Conservation (phyloP, 2,329 filamentous ascomycete species). For the Coniochaeta sp. region DNA sequence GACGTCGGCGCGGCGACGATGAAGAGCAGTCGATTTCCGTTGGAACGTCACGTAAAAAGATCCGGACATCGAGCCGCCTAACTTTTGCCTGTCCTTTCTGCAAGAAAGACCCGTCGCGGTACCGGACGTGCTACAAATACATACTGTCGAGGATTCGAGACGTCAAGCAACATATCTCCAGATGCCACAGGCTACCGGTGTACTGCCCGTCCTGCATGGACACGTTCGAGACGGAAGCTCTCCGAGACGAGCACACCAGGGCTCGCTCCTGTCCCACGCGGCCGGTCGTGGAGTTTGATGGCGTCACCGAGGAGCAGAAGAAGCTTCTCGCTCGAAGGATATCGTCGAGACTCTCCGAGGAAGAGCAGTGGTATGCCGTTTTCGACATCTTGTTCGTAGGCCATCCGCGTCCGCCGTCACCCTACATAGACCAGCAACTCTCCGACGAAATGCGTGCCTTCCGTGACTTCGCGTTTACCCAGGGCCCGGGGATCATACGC, state of each 20-base stretch:
- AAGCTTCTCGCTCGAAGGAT: background rate
- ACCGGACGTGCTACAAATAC: background rate
- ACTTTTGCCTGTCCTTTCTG: slow-evolving; percentile 3
- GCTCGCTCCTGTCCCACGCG: background rate
- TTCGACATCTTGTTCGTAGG: slow-evolving; percentile 3
- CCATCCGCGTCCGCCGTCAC: background rate
- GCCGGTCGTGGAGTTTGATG: background rate
- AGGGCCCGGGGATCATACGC: background rate
- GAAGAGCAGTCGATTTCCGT: background rate
- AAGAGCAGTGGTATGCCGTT: slow-evolving; percentile 5
- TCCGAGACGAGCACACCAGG: background rate
- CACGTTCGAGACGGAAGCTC: background rate
- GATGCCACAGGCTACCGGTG: background rate
- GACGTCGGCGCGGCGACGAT: background rate
- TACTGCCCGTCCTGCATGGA: background rate
- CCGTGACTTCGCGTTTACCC: background rate
- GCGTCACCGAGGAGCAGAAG: slow-evolving; percentile 3
- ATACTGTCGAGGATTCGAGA: slow-evolving; percentile 1
- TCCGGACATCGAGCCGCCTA: background rate
- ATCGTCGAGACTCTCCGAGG: background rate
- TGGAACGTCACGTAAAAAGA: background rate
- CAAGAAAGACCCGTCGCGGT: slow-evolving; percentile 1
- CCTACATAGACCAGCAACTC: background rate
- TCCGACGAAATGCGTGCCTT: background rate
- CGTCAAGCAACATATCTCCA: slow-evolving; percentile 3